Evolutionary conservation across 1,284 basidiomycete species (phyloP).

Genomic region (Trichosporon coremiiforme): DNA sequence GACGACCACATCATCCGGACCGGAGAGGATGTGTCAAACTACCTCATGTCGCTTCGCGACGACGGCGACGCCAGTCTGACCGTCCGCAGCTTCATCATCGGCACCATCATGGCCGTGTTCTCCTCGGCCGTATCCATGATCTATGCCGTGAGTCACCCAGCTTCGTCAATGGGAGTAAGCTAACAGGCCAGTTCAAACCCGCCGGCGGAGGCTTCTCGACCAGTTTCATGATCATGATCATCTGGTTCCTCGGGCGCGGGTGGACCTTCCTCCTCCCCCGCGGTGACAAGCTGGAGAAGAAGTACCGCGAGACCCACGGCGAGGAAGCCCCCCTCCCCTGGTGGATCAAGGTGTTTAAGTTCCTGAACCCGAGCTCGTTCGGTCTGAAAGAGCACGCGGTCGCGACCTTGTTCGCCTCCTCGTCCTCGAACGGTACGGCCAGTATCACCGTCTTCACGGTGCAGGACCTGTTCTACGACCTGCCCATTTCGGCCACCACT

Average conservation of each 20-base stretch:
- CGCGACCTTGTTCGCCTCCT: slow-evolving; percentile 65
- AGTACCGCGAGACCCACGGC: slow-evolving; percentile 58
- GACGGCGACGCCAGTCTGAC: slow-evolving; percentile 65
- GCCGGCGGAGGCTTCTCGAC: slow-evolving; percentile 61
- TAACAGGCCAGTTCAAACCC: slow-evolving; percentile 63
- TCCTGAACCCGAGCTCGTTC: slow-evolving; percentile 66
- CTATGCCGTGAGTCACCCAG: slow-evolving; percentile 25
- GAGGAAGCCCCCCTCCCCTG: slow-evolving; percentile 31
- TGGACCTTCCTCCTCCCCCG: slow-evolving; percentile 58
- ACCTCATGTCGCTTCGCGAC: slow-evolving; percentile 65
- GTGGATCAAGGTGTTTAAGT: slow-evolving; percentile 50
- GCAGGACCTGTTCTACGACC: slow-evolving; percentile 63
- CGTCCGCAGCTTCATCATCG: slow-evolving; percentile 64
- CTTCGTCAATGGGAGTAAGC: neutral
- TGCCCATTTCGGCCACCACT: slow-evolving; percentile 62
- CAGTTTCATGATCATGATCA: slow-evolving; percentile 65
- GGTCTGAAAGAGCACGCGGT: slow-evolving; percentile 66
- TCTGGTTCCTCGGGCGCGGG: slow-evolving; percentile 61
- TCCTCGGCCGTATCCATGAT: slow-evolving; percentile 57
- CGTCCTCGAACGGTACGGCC: slow-evolving; percentile 62
- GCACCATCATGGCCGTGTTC: slow-evolving; percentile 63
- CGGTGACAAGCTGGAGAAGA: slow-evolving; percentile 56
- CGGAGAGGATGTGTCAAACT: slow-evolving; percentile 65
- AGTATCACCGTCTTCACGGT: slow-evolving; percentile 66
- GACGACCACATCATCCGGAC: slow-evolving; percentile 36